Percentiles rank a stretch among this genome's conserved stretches.
phyloP scores from a whole-genome alignment of 106 monocot species.

The Hemerocallis citrina region DNA sequence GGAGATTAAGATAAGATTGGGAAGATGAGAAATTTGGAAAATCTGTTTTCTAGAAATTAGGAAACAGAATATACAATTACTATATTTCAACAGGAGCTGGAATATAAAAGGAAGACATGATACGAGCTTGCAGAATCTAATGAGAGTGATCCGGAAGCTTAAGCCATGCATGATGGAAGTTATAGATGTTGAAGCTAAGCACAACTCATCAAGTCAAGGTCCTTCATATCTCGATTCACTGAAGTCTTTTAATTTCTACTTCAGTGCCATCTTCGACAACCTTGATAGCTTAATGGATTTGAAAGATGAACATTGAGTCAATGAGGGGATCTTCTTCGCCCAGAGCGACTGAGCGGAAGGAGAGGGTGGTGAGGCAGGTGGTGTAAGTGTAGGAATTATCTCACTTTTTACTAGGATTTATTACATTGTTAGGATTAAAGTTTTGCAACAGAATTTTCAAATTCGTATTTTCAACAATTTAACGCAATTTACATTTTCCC shows the following conservation, averaged over 20 bases:
- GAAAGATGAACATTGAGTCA: not conserved
- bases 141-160: slow-evolving; percentile 14
- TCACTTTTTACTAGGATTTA: too few species aligned
- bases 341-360: slow-evolving; percentile 6
- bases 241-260: slow-evolving; percentile 17
- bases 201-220: not conserved
- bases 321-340: not conserved
- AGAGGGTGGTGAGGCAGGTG: slow-evolving; percentile 14
- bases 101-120: not conserved
- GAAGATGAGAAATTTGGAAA: too few species aligned
- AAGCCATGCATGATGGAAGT: slow-evolving; percentile 13
- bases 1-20: too few species aligned
- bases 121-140: slow-evolving; percentile 5
- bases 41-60: too few species aligned
- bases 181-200: slow-evolving; percentile 15
- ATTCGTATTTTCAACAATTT: too few species aligned
- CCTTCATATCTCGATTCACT: slow-evolving; percentile 8
- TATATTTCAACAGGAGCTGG: too few species aligned
- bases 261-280: slow-evolving; percentile 14
- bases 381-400: too few species aligned
- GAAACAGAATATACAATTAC: too few species aligned
- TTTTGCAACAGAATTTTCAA: too few species aligned
- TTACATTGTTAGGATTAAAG: too few species aligned
- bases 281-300: not conserved
- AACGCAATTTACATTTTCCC: too few species aligned